phyloP scores from a whole-genome alignment of 768 basidiomycete species.

The Phlegmacium glaucopus region DNA sequence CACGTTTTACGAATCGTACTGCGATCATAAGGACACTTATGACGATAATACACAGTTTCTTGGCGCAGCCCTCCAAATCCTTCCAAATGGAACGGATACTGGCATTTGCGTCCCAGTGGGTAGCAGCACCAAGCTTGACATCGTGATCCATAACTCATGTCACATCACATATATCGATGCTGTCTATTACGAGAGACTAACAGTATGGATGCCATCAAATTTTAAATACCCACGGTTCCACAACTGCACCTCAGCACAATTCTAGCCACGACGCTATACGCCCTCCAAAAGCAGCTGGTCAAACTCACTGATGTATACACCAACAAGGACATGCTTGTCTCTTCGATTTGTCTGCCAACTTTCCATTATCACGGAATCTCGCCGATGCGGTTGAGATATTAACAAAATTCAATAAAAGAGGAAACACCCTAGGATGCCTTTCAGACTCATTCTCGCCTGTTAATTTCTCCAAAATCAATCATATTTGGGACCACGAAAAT shows the following conservation, averaged over 20 bases:
- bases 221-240: no score
- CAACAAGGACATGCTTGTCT: slow-evolving; percentile 36
- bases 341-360: slow-evolving; percentile 47
- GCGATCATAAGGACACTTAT: no score
- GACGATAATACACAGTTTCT: no score
- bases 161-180: no score
- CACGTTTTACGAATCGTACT: no score
- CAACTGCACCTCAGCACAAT: slow-evolving; percentile 40
- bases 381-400: slow-evolving; percentile 37
- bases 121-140: no score
- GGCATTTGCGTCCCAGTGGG: no score
- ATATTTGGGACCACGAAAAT: neutral
- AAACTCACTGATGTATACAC: slow-evolving; percentile 26
- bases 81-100: no score
- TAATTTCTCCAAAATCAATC: slow-evolving; percentile 1
- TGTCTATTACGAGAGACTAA: no score
- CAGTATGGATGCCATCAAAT: no score
- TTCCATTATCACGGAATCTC: slow-evolving; percentile 31
- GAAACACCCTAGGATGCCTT: slow-evolving; percentile 56
- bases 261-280: slow-evolving; percentile 32
- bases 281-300: slow-evolving; percentile 32
- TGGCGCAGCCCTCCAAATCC: no score
- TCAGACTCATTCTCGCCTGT: slow-evolving; percentile 39
- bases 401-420: slow-evolving; percentile 30
- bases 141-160: no score